phyloP scores from a whole-genome alignment of 768 basidiomycete genomes.

The Tulasnella sp. region DNA sequence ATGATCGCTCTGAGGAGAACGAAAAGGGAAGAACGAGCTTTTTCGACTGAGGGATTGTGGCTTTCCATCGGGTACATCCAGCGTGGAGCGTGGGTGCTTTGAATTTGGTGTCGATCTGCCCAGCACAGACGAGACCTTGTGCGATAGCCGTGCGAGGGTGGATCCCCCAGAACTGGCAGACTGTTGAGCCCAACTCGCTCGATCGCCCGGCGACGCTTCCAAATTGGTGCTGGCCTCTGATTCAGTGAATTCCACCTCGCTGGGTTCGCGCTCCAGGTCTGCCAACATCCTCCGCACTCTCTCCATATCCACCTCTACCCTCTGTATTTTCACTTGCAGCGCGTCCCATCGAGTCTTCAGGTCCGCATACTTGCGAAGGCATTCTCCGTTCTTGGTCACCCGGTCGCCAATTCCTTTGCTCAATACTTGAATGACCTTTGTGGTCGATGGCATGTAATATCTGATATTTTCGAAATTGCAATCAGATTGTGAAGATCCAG shows the following conservation, averaged over 20 bases:
- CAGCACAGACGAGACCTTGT: constrained; percentile 40
- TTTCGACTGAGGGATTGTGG: constrained; percentile 39
- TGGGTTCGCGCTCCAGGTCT: constrained; percentile 38
- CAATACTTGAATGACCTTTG: constrained; percentile 84
- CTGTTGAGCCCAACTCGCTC: constrained; percentile 6
- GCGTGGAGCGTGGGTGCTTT: not conserved
- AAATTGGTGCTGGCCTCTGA: constrained; percentile 5
- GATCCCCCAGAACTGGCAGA: constrained; percentile 11
- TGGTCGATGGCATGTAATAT: constrained; percentile 90
- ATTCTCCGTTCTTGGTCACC: constrained; percentile 94
- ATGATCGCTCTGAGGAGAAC: constrained; percentile 25
- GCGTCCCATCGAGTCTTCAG: constrained; percentile 78
- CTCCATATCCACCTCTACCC: constrained; percentile 79
- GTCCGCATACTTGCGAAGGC: constrained; percentile 78
- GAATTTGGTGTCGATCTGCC: constrained; percentile 19
- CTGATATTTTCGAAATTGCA: constrained; percentile 40
- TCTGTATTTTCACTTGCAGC: constrained; percentile 63
- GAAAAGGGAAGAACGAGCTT: constrained; percentile 49
- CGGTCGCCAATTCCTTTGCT: constrained; percentile 89
- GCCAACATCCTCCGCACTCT: constrained; percentile 48
- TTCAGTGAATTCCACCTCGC: constrained; percentile 44
- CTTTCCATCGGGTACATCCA: not conserved
- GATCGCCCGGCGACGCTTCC: not conserved
- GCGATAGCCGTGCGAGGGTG: constrained; percentile 62
- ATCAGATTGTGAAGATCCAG: constrained; percentile 7